These are phyloP conservation scores for Plasmodium gaboni DNA, from an alignment of 169 alveolate species.

Conservation along the genomic window DNA sequence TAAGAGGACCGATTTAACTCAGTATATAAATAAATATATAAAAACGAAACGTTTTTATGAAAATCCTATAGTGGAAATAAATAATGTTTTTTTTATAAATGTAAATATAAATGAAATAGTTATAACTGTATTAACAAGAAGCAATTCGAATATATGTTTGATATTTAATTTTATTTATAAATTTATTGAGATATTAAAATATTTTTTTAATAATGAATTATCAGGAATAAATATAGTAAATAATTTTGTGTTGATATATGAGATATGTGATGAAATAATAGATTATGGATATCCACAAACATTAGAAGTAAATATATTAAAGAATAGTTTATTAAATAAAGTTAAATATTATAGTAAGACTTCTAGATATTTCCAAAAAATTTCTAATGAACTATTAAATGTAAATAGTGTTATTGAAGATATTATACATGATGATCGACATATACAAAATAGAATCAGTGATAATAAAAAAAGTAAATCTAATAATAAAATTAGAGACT, in stretches of 20 bases:
- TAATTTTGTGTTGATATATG: conserved; percentile 97
- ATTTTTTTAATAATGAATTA: conserved; percentile 44
- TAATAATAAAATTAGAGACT: conserved; percentile 17
- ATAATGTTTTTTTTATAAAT: conserved; percentile 60
- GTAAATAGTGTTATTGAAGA: conserved; percentile 61
- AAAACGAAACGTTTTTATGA: conserved; percentile 67
- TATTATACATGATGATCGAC: conserved; percentile 30
- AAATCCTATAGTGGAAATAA: conserved; percentile 62
- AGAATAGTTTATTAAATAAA: conserved; percentile 83
- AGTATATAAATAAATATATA: conserved; percentile 44
- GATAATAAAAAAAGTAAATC: conserved; percentile 20
- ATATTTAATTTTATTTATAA: conserved; percentile 63
- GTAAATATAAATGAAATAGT: conserved; percentile 57
- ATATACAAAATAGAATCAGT: neutral
- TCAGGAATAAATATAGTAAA: conserved; percentile 87
- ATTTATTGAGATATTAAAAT: conserved; percentile 73
- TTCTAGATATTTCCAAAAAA: conserved; percentile 36
- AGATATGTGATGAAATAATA: conserved; percentile 95
- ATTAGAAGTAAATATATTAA: conserved; percentile 93
- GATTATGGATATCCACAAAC: conserved; percentile 98
- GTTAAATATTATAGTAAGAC: conserved; percentile 62
- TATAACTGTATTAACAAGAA: conserved; percentile 60
- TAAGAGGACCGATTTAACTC: conserved; percentile 23
- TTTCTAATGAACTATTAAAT: conserved; percentile 40
- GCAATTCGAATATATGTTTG: conserved; percentile 47